Percentiles rank a stretch among this genome's conserved stretches.
phyloP scores from a whole-genome alignment of 768 basidiomycete genomes.

The Lentinula boryana region DNA sequence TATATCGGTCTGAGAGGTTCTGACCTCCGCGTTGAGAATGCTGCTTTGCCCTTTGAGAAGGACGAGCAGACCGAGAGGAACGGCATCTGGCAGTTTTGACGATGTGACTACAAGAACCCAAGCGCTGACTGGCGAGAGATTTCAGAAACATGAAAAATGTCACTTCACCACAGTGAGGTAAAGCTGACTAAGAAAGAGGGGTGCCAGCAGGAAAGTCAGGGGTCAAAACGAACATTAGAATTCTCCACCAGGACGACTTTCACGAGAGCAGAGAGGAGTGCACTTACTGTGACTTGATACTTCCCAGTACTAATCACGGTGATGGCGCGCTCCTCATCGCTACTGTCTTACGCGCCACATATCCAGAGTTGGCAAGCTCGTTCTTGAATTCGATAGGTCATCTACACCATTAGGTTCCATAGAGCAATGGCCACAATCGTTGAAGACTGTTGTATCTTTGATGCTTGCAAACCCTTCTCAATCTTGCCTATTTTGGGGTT shows the following conservation, averaged over 20 bases:
- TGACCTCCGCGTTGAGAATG: slow-evolving; percentile 38
- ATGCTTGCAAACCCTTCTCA: slow-evolving; percentile 1
- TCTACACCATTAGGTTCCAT: neutral
- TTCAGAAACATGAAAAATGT: too few relatives aligned
- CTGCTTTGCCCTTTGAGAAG: slow-evolving; percentile 6
- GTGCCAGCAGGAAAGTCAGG: too few relatives aligned
- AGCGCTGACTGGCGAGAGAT: neutral
- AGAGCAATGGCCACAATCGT: neutral
- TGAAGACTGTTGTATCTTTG: neutral
- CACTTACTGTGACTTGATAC: too few relatives aligned
- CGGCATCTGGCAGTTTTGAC: neutral
- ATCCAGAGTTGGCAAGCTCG: neutral
- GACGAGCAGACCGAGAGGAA: neutral
- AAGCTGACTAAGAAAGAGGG: too few relatives aligned
- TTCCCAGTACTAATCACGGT: too few relatives aligned
- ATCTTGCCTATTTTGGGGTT: neutral
- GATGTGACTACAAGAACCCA: neutral
- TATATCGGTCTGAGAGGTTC: slow-evolving; percentile 54
- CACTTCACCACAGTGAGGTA: too few relatives aligned
- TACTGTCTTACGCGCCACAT: neutral
- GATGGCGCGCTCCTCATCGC: neutral
- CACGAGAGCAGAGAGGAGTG: too few relatives aligned
- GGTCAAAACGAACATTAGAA: too few relatives aligned
- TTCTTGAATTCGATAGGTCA: neutral
- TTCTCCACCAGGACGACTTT: too few relatives aligned